These are phyloP conservation scores for Fusarium nurragi DNA, from an alignment of 2,329 filamentous ascomycete genomes.

Conservation along the genomic window DNA sequence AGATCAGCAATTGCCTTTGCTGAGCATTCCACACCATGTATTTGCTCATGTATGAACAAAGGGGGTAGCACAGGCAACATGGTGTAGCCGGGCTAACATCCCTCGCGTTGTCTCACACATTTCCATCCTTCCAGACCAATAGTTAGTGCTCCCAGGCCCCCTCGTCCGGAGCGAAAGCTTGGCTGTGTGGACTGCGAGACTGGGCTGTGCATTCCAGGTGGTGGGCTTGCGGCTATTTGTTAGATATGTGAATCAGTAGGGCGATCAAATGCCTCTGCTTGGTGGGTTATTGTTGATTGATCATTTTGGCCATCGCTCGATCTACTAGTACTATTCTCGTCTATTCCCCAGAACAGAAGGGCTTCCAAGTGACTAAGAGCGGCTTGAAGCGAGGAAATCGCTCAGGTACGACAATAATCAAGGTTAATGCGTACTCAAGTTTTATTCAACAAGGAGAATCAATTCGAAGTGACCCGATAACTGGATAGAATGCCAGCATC, in stretches of 20 bases:
- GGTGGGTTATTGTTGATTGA: not conserved
- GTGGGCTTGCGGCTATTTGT: no score
- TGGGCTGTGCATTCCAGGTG: not conserved
- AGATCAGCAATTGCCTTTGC: not conserved
- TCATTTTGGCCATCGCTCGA: not conserved
- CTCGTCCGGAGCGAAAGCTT: not conserved
- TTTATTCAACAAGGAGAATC: no score
- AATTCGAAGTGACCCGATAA: no score
- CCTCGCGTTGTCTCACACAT: conserved; percentile 5
- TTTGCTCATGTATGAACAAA: not conserved
- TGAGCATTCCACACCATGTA: not conserved
- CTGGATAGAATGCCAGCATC: no score
- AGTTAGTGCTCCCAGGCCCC: not conserved
- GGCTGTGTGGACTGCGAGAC: not conserved
- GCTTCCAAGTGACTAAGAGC: no score
- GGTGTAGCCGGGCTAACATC: no score
- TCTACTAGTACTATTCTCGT: no score
- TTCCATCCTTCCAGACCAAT: not conserved
- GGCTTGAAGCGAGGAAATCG: no score
- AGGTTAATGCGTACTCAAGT: no score
- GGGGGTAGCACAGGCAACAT: not conserved
- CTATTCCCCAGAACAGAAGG: no score
- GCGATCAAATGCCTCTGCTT: not conserved
- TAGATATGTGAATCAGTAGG: not conserved
- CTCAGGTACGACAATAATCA: no score